Conservation (phyloP, 257 asterid species). For the Nemophila menziesii region DNA sequence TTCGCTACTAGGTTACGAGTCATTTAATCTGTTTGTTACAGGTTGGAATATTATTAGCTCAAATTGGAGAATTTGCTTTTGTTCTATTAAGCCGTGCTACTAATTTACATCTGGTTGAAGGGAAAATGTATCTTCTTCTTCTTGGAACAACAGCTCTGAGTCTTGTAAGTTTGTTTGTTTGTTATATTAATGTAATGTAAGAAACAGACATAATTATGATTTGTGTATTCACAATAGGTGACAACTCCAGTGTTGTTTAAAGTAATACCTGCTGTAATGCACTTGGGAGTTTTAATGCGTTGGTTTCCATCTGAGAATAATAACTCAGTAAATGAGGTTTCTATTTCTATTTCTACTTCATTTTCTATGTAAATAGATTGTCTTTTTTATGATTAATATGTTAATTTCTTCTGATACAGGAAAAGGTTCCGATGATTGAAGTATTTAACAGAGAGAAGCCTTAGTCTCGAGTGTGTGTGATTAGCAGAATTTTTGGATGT, state of each 20-base stretch:
- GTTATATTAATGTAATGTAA: conserved; percentile 5
- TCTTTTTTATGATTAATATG: neutral
- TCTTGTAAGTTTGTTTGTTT: conserved; percentile 45
- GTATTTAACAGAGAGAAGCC: conserved; percentile 20
- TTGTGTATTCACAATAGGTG: conserved; percentile 38
- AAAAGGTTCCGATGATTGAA: conserved; percentile 47
- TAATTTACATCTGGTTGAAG: conserved; percentile 78
- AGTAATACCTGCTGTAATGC: conserved; percentile 68
- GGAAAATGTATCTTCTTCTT: conserved; percentile 90
- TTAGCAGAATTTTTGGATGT: neutral
- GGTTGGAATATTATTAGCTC: conserved; percentile 90
- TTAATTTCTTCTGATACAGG: conserved; percentile 25
- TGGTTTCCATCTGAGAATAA: conserved; percentile 74
- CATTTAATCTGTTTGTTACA: conserved; percentile 16
- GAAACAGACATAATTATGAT: neutral
- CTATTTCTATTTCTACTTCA: neutral
- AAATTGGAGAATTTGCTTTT: conserved; percentile 94
- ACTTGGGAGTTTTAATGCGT: conserved; percentile 69
- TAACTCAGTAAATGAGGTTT: conserved; percentile 46
- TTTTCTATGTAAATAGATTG: conserved; percentile 1
- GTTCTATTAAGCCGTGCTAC: conserved; percentile 94
- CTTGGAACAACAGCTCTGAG: conserved; percentile 95
- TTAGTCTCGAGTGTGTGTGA: neutral
- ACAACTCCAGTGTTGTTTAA: conserved; percentile 87
- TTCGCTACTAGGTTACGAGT: conserved; percentile 1